A percentile compares a stretch with the other conserved stretches of the same genome.
Evolutionary conservation across 1,284 basidiomycete species (phyloP).

Genomic region (Apiotrichum akiyoshidainum): DNA sequence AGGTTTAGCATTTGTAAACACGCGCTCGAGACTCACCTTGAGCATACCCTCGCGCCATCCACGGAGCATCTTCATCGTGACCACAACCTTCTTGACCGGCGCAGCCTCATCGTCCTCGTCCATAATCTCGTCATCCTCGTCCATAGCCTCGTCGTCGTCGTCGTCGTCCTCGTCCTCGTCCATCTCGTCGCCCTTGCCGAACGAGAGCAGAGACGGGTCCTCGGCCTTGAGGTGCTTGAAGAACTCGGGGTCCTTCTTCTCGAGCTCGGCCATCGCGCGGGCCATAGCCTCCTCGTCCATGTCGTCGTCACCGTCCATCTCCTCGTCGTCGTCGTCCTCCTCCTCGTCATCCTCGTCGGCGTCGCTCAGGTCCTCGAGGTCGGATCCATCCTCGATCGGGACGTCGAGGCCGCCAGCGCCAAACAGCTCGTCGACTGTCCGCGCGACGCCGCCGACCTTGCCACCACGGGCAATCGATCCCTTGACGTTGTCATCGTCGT

Average conservation of each 20-base stretch:
- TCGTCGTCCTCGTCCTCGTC: conserved; percentile 50
- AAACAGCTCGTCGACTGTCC: conserved; percentile 76
- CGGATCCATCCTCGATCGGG: conserved; percentile 27
- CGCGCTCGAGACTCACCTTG: conserved; percentile 56
- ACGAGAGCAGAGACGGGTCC: conserved; percentile 81
- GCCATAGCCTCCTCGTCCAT: conserved; percentile 64
- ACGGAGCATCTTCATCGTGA: conserved; percentile 72
- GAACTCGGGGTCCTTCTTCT: conserved; percentile 96
- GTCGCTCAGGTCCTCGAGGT: conserved; percentile 63
- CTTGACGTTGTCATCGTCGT: conserved; percentile 26
- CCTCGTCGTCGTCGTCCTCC: conserved; percentile 48
- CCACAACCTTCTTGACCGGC: conserved; percentile 44
- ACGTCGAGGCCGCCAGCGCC: conserved; percentile 54
- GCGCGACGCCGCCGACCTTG: conserved; percentile 41
- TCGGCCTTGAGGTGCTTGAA: conserved; percentile 98
- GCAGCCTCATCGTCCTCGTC: conserved; percentile 54
- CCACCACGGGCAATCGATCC: conserved; percentile 44
- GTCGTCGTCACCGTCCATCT: conserved; percentile 48
- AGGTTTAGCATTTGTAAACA: conserved; percentile 1
- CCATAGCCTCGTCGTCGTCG: conserved; percentile 48
- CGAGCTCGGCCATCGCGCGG: conserved; percentile 77
- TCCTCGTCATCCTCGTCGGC: conserved; percentile 53
- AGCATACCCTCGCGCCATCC: conserved; percentile 89
- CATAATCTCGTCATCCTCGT: conserved; percentile 49
- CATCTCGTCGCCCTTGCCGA: conserved; percentile 52